These are phyloP conservation scores for Fusarium albidum DNA, from an alignment of 2,329 filamentous ascomycete genomes.

Conservation along the genomic window DNA sequence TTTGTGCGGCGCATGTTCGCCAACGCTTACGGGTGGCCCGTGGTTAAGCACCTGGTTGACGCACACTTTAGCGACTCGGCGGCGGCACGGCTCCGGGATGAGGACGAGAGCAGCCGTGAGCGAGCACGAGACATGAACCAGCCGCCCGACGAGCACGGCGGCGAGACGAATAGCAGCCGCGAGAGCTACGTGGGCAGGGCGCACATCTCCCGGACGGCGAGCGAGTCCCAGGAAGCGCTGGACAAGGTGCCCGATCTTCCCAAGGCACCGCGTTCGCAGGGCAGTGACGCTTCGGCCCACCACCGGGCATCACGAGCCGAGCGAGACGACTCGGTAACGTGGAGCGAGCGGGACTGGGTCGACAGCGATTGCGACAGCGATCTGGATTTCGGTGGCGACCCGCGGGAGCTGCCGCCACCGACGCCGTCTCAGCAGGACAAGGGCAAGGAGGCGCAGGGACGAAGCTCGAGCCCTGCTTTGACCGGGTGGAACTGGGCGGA, in stretches of 20 bases:
- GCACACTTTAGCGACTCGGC: conserved; percentile 86
- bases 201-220: conserved; percentile 35
- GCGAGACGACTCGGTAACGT: conserved; percentile 63
- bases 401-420: conserved; percentile 23
- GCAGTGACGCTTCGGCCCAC: conserved; percentile 31
- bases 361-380: conserved; percentile 40
- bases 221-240: conserved; percentile 47
- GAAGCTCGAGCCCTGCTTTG: conserved; percentile 38
- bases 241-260: conserved; percentile 59
- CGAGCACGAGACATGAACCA: conserved; percentile 69
- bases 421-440: conserved; percentile 29
- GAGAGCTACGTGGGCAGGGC: conserved; percentile 20
- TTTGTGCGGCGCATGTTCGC: conserved; percentile 96
- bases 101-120: conserved; percentile 72
- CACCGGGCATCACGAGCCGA: conserved; percentile 32
- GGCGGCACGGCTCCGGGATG: conserved; percentile 69
- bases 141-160: conserved; percentile 68
- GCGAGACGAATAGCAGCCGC: conserved; percentile 62
- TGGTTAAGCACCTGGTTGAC: conserved; percentile 92
- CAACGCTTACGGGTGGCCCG: conserved; percentile 97
- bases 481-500: conserved; percentile 61
- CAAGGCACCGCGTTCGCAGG: conserved; percentile 30
- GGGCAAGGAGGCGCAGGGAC: conserved; percentile 34
- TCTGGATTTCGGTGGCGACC: conserved; percentile 38
- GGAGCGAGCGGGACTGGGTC: conserved; percentile 59